Evolutionary conservation across 1,284 basidiomycete genomes (phyloP), one percentile per base, ranked within the genome.

Genomic region (Neotropicomus parvogracilis): DNA sequence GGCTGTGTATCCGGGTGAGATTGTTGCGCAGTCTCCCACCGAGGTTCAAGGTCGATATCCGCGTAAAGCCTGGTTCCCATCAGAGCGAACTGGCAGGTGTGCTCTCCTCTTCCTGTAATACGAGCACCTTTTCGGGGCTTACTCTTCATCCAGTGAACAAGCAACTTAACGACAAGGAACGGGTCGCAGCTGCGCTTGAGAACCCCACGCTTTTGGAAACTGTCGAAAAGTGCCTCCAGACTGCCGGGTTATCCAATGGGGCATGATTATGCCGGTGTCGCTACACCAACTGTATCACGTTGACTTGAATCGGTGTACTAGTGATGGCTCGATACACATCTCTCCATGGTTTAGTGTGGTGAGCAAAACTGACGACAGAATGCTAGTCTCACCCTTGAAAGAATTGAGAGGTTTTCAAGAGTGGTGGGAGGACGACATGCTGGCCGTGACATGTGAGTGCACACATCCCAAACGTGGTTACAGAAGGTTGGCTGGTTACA

Each of bases 121-220:
- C 19, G 16, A 43, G 12, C n/a, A 6, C 10, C 42, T 19, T n/a
- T 36, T 28, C 20, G 20, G 26, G 10, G 28, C 32, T 36, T 24
- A 36, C 11, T 19, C 6, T 33, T 24, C 16, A 6, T 33, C 31
- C 54, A 91, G 95, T 98, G 28, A 99, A 99, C 74, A 99, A 98
- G 69, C 95, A 99, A 65, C 76, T 99, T 39, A 98, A 99, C 64
- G 95, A 99, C 72, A 99, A 99, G 70, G 95, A 99, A 70, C 79
- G 95, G 40, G 97, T 99, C 0, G 95, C 95, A 20, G 97, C 97
- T 9, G 97, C 95, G 0, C 75, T 99, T 31, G 95, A 99, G 69
- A 99, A 99, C 68, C 78, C 80, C 10, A 82, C 90, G 35, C 77
- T 99, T 6, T 68, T 97, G 4, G 85, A 88, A 48, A 91, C 95